Percentiles rank a stretch among this genome's conserved stretches.
These are phyloP conservation scores for Ogataea wickerhamii DNA, from an alignment of 805 yeast genomes.

Conservation along the genomic window DNA sequence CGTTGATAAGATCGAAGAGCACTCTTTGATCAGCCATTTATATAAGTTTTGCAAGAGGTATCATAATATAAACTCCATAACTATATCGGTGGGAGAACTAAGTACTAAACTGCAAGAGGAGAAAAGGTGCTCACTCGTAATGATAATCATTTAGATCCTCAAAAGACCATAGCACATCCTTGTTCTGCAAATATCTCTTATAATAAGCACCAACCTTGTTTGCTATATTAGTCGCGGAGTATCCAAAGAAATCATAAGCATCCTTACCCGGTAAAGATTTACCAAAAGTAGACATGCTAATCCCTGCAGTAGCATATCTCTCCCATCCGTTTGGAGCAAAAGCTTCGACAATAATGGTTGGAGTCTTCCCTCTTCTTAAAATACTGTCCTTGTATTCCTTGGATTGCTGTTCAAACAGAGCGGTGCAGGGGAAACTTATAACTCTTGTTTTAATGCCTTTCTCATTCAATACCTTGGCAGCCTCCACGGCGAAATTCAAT, in stretches of 20 bases:
- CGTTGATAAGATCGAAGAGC: too few relatives aligned
- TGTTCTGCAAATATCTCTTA: slow-evolving; percentile 8
- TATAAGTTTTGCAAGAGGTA: too few relatives aligned
- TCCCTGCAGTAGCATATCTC: slow-evolving; percentile 92
- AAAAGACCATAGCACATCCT: slow-evolving; percentile 26
- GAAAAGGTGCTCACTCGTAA: not conserved
- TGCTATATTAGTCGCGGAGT: slow-evolving; percentile 89
- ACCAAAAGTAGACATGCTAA: slow-evolving; percentile 94
- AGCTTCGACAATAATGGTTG: slow-evolving; percentile 90
- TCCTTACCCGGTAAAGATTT: slow-evolving; percentile 87
- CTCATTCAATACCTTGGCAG: slow-evolving; percentile 64
- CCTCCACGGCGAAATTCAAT: slow-evolving; percentile 75
- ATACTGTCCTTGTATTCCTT: slow-evolving; percentile 76
- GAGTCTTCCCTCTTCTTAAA: slow-evolving; percentile 83
- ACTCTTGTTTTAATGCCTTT: slow-evolving; percentile 71
- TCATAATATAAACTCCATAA: too few relatives aligned
- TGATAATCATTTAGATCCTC: slow-evolving; percentile 25
- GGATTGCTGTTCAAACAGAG: slow-evolving; percentile 84
- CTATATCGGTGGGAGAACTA: too few relatives aligned
- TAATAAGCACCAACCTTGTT: slow-evolving; percentile 29
- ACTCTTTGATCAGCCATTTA: too few relatives aligned
- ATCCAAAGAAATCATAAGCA: slow-evolving; percentile 78
- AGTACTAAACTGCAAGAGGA: too few relatives aligned
- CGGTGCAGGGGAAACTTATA: slow-evolving; percentile 91
- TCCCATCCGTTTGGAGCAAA: slow-evolving; percentile 89